Evolutionary conservation across 2,329 filamentous ascomycete genomes (phyloP).

Genomic region (Paraphoma chrysanthemicola): DNA sequence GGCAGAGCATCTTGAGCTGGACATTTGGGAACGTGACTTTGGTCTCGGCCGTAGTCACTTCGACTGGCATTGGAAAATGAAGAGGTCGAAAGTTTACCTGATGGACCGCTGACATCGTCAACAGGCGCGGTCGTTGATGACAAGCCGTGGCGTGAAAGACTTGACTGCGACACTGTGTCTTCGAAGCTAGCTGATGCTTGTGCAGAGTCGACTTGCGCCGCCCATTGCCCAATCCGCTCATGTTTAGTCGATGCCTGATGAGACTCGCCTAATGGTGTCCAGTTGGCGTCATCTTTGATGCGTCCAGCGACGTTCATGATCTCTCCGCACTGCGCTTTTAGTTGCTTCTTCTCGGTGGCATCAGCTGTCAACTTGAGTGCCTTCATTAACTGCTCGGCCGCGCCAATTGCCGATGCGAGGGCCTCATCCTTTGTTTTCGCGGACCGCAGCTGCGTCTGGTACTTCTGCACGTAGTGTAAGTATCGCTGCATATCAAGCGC

Average conservation of each 20-base stretch:
- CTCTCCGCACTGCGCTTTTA: slow-evolving; percentile 72
- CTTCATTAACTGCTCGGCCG: slow-evolving; percentile 82
- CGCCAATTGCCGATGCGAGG: slow-evolving; percentile 75
- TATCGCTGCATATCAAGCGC: background rate
- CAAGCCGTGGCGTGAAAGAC: slow-evolving; percentile 8
- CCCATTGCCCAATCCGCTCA: slow-evolving; percentile 30
- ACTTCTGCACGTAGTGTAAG: slow-evolving; percentile 31
- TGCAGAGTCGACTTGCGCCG: slow-evolving; percentile 23
- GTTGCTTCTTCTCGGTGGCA: slow-evolving; percentile 68
- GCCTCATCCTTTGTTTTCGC: slow-evolving; percentile 67
- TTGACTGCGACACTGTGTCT: slow-evolving; percentile 11
- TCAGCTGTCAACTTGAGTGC: slow-evolving; percentile 69
- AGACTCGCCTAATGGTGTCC: slow-evolving; percentile 24
- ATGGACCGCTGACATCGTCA: slow-evolving; percentile 2
- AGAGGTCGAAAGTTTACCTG: slow-evolving; percentile 26
- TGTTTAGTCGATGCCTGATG: slow-evolving; percentile 12
- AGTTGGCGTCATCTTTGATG: slow-evolving; percentile 64
- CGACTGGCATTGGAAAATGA: slow-evolving; percentile 3
- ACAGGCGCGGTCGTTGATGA: slow-evolving; percentile 13
- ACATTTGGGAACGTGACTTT: background rate
- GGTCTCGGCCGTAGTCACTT: background rate
- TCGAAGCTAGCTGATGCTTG: background rate
- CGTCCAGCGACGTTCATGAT: slow-evolving; percentile 75
- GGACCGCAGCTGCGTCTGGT: slow-evolving; percentile 54
- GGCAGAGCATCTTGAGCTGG: background rate